phyloP scores from a whole-genome alignment of 257 asterid genomes.

The Nicotiana sylvestris region DNA sequence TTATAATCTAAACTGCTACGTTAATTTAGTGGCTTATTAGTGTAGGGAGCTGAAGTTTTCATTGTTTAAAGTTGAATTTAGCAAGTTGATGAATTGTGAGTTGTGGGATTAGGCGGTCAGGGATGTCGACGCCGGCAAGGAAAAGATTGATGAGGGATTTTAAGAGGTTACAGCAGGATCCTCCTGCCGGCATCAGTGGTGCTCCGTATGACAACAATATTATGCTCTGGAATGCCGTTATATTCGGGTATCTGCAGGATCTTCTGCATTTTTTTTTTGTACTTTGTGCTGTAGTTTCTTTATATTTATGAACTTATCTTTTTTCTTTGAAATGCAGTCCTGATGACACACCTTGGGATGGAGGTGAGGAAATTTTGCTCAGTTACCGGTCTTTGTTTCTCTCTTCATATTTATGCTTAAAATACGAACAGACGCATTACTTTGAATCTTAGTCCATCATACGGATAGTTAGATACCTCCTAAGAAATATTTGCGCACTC shows the following conservation, averaged over 20 bases:
- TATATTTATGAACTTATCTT: background rate
- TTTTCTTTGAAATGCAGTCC: slow-evolving; percentile 58
- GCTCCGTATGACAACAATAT: slow-evolving; percentile 89
- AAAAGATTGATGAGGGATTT: slow-evolving; percentile 95
- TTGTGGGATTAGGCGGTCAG: background rate
- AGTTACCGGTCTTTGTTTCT: background rate
- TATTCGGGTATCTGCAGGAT: slow-evolving; percentile 55
- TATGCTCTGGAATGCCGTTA: slow-evolving; percentile 94
- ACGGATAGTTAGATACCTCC: background rate
- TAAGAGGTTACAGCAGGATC: slow-evolving; percentile 89
- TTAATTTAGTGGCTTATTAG: background rate
- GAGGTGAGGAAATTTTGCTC: slow-evolving; percentile 49
- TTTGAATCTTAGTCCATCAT: background rate
- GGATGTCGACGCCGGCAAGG: slow-evolving; percentile 89
- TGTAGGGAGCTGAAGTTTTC: background rate
- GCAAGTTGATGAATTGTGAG: background rate
- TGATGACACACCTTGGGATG: slow-evolving; percentile 97
- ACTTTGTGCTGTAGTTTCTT: background rate
- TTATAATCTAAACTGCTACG: background rate
- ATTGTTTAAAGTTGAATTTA: background rate
- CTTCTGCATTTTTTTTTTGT: background rate
- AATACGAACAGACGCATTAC: background rate
- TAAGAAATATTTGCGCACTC: background rate
- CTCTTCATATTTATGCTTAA: background rate
- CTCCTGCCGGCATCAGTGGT: slow-evolving; percentile 95